Base-by-base conservation (phyloP, 2,329 filamentous ascomycete species). In the Penicillium sp. region DNA sequence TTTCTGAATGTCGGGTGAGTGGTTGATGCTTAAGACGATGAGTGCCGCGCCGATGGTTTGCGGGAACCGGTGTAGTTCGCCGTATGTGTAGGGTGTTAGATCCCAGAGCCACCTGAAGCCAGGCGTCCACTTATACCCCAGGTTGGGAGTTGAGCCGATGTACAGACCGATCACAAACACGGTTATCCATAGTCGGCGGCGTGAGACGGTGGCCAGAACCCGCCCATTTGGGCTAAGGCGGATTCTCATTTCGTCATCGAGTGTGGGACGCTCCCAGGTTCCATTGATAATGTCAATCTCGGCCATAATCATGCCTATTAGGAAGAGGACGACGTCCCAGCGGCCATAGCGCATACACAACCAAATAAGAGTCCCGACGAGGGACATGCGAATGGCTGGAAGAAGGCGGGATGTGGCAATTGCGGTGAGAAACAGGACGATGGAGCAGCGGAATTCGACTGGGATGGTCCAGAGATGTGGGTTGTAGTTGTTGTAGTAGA, bases 401-500 rank as follows among this genome's bases (percentile, higher is more conserved):
- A 55, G 56, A 10, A 71, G 57, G 29, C 68, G 68, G 7, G 69
- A 69, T 14, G 70, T 67, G 6, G 62, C 68, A 11, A 74, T 61
- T 10, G 71, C 62, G 6, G 67, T 63, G 40, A 72, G 50, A 49
- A 73, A 73, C 4, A 74, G 65, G 20, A 70, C 67, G 7, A 74
- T 65, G 2, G 70, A 74, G 50, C 69, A 68, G 34, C 71, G 70
- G 40, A 74, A 69, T 52, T 74, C 71, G 6, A 71, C 66, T 0
- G 71, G 70, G 20, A 74, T 73, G 6, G 71, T 73, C 72, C 72
- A 74, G 1, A 74, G 61, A 44, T 74, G 72, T 9, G 69, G 69
- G 37, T 73, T 72, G 57, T 72, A 73, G 51, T 70, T 65, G 51
- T 70, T 71, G 50, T 70, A 71, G 48, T 64, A 69, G 4, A 69